Evolutionary conservation across 331 rosid genomes (phyloP), one percentile per base, ranked within the genome.

Genomic region (Acacia pycnantha): DNA sequence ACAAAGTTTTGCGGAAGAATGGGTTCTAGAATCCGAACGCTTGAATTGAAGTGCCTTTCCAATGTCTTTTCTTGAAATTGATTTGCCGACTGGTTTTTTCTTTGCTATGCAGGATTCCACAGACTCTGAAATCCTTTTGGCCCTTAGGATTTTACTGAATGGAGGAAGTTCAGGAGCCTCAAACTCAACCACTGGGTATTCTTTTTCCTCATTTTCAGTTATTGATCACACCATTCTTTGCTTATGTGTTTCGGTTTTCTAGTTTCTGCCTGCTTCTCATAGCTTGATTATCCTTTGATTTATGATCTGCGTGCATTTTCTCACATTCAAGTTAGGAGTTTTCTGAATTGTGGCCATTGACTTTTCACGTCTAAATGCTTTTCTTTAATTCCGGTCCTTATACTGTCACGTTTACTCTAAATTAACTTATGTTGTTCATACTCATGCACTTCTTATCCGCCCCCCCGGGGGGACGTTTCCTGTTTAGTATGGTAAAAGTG

Each of bases 131-230:
- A 16, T 71, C 22, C 15, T 16, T 44, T 47, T 71, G 59, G 27
- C 41, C 40, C 14, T 0, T 47, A 14, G 40, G 46, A 31, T 33
- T 72, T 80, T 61, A 79, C 77, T 68, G 27, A 64, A 94, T 94
- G 98, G 94, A 85, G 33, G 91, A 88, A 48, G 85, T 77, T 80
- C 86, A 85, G 85, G 92, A 87, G 74, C 80, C 86, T 74, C 90
- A 88, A 83, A 74, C 83, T 75, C 89, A 90, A 70, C 69, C 87
- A 4, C 80, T 58, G 22, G 94, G 96, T 94, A 79, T 76, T 19
- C 56, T 76, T n/a, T 80, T 61, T 4, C 22, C 21, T 71, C 31
- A 9, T 26, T 47, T 70, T 44, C 75, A 70, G 13, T 43, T 14
- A 12, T 70, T 44, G 51, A 41, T 24, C 51, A n/a, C 5, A n/a